These are phyloP conservation scores for Mycena galopus DNA, from an alignment of 768 basidiomycete species.

Conservation along the genomic window DNA sequence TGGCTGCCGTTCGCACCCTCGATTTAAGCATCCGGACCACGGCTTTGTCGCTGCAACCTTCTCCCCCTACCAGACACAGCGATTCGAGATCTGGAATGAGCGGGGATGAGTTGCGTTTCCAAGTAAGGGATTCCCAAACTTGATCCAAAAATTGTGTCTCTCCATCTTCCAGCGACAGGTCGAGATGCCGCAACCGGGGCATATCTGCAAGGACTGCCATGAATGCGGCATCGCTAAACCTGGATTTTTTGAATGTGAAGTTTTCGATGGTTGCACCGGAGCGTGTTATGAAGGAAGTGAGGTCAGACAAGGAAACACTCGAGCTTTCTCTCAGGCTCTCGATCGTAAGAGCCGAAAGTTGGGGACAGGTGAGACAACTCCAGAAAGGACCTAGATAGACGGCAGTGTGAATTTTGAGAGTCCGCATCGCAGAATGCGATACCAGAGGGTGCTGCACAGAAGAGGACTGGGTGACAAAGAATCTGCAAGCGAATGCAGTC, in stretches of 20 bases:
- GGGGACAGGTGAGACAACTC: too few relatives aligned
- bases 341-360: neutral
- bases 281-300: neutral
- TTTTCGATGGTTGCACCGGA: neutral
- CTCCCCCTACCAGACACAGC: neutral
- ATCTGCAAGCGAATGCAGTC: neutral
- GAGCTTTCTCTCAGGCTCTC: too few relatives aligned
- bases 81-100: neutral
- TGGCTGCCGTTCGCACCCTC: neutral
- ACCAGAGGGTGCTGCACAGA: neutral
- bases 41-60: neutral
- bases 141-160: neutral
- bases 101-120: neutral
- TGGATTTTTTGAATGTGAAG: neutral
- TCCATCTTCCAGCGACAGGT: neutral
- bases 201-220: neutral
- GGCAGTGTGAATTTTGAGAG: too few relatives aligned
- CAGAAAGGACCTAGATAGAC: too few relatives aligned
- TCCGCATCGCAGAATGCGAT: too few relatives aligned
- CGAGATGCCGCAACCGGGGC: conserved; percentile 1
- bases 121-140: conserved; percentile 3
- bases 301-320: neutral
- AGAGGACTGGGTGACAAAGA: neutral
- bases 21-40: neutral
- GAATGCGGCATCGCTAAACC: neutral